A percentile compares a stretch with the other conserved stretches of the same genome.
These are phyloP conservation scores for Yamadazyma diospyri DNA, from an alignment of 1,139 yeast genomes.

Conservation along the genomic window DNA sequence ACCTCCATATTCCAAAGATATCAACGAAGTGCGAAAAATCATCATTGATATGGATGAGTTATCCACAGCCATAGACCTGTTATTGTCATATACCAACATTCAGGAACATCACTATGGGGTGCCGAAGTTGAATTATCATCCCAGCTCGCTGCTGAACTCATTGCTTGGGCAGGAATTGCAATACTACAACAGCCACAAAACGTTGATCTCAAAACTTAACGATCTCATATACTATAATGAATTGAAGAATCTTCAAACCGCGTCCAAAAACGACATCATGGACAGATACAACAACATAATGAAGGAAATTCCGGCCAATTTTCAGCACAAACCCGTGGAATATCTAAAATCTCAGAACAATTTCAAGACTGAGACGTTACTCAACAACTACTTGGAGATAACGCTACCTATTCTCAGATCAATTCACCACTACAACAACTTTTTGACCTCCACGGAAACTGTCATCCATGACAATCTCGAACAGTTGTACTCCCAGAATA, in stretches of 20 bases:
- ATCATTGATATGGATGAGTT: slow-evolving; percentile 7
- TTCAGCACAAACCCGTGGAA: slow-evolving; percentile 1
- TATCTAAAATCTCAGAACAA: slow-evolving; percentile 17
- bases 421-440: slow-evolving; percentile 26
- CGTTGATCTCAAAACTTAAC: slow-evolving; percentile 24
- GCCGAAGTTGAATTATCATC: slow-evolving; percentile 14
- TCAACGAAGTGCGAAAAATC: slow-evolving; percentile 2
- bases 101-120: slow-evolving; percentile 29
- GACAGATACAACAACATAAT: slow-evolving; percentile 12
- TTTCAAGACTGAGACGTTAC: slow-evolving; percentile 22
- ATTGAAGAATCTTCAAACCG: slow-evolving; percentile 17
- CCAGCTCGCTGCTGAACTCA: slow-evolving; percentile 1
- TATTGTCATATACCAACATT: slow-evolving; percentile 15
- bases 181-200: slow-evolving; percentile 20
- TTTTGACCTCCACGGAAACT: slow-evolving; percentile 29
- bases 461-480: slow-evolving; percentile 23
- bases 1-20: slow-evolving; percentile 9
- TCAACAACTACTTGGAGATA: slow-evolving; percentile 23
- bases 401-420: slow-evolving; percentile 31
- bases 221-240: slow-evolving; percentile 28
- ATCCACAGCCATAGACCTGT: slow-evolving; percentile 12
- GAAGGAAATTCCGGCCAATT: slow-evolving; percentile 8
- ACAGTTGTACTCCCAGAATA: slow-evolving; percentile 15
- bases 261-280: slow-evolving; percentile 14
- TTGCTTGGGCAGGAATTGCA: slow-evolving; percentile 16